Base-by-base conservation (phyloP, 1,284 basidiomycete genomes). In the Boletellus sp. region DNA sequence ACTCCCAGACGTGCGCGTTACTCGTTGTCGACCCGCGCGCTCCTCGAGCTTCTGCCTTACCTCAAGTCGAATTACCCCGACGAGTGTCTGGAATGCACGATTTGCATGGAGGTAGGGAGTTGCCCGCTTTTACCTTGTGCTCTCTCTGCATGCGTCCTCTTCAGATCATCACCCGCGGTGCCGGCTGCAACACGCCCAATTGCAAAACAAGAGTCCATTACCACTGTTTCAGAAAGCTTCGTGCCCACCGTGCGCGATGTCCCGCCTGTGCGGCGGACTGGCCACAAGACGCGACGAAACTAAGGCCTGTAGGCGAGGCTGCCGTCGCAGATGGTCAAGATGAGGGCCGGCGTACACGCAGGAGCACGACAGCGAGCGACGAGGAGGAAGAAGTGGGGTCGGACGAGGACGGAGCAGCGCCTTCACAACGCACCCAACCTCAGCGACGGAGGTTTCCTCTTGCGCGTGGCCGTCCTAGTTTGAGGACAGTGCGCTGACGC, bases 31-130 rank as follows among this genome's bases (percentile, higher is more conserved):
- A 73, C 82, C 1, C 83, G 92, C 3, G 75, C 88, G 0, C 59
- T 91, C 10, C 67, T 90, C 17, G 91, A 94, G 59, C 78, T 94
- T 8, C 67, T 73, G 14, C 73, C 76, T 1, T 94, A 93, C 60
- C 74, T 94, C 43, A 82, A 80, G 54, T 74, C 78, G 20, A 84
- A 81, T 13, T 94, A 86, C 61, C 73, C 82, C 0, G 81, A 88
- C 5, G 81, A 84, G 36, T 64, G 82, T n/a, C 58, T 81, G 1
- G 83, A 87, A 53, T 94, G 91, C 57, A 78, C 77, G 2, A 76
- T 84, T 41, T 94, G 91, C 70, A 67, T 78, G 53, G 84, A 89
- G 66, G 81, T 87, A 50, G 72, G 37, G 19, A 13, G 8, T 14
- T 14, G 27, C 13, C 27, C 27, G 5, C 27, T 13, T 10, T 27